Evolutionary conservation across 2,329 filamentous ascomycete species (phyloP).

Genomic region (Nemania abortiva): DNA sequence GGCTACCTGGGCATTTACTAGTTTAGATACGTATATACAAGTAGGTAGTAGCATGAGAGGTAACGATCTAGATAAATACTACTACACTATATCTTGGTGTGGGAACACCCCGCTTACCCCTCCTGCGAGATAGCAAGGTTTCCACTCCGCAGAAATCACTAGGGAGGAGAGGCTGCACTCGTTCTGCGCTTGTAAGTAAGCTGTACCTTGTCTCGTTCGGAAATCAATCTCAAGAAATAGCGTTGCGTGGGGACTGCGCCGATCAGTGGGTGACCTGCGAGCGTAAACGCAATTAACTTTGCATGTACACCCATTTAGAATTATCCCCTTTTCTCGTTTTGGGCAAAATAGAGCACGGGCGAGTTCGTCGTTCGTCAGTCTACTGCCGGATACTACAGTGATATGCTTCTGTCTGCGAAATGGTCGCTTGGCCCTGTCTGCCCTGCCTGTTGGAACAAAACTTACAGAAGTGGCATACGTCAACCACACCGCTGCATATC

Average conservation of each 20-base stretch:
- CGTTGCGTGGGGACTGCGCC: background rate
- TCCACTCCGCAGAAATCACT: background rate
- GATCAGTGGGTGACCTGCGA: background rate
- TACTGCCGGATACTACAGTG: background rate
- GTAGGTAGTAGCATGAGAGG: background rate
- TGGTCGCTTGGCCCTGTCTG: background rate
- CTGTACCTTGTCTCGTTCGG: background rate
- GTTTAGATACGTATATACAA: background rate
- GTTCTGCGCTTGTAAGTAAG: too few relatives aligned
- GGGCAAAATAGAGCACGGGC: background rate
- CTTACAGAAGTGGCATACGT: background rate
- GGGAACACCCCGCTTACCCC: background rate
- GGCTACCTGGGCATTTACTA: background rate
- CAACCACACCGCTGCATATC: slow-evolving; percentile 22
- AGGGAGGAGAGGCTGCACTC: background rate
- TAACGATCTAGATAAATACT: background rate
- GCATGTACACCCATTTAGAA: background rate
- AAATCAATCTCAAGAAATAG: background rate
- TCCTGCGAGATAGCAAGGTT: slow-evolving; percentile 3
- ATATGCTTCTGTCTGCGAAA: background rate
- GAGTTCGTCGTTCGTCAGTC: background rate
- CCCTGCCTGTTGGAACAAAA: background rate
- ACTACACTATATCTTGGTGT: background rate
- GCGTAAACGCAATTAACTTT: background rate
- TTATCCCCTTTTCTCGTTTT: background rate